Base-by-base conservation (phyloP, 495 filamentous ascomycete species). In the Patellaria atrata region DNA sequence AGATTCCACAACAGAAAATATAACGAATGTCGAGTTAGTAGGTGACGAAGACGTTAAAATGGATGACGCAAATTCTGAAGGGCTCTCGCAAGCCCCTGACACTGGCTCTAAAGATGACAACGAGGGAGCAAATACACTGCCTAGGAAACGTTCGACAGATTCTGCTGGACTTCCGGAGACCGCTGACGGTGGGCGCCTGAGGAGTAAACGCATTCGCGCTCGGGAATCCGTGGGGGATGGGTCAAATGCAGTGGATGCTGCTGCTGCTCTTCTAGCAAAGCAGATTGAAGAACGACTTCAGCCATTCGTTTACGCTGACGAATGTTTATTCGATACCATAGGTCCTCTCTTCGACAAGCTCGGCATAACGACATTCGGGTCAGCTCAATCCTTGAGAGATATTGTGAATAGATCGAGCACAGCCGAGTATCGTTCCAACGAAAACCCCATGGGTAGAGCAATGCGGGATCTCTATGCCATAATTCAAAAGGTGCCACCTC, bases 151-250 rank as follows among this genome's bases (percentile, higher is more conserved):
- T n/a, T 78, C 75, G 0, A 69, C 71, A 17, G 76, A 75, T 19
- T 57, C 61, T 17, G 74, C 73, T 8, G 74, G 72, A 0, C 52
- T 79, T 14, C 58, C 60, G 0, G 73, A 75, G 10, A 56, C 52
- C 4, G 50, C 42, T 6, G 58, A 79, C 40, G 70, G 65, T 6
- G 70, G 75, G 3, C 67, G 79, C 28, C 71, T 77, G 47, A 73
- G 83, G 47, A 91, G 82, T 58, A 86, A 87, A 49, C 69, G 86
- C 30, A 82, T 81, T 18, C 70, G 82, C 41, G 76, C 81, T 18
- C 69, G 83, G 22, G 83, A 86, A 31, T 79, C 75, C 4, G 72
- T 73, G 38, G 55, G 56, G 1, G 82, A 81, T 14, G 48, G 46
- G 7, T 49, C 57, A 13, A 51, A 51, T 23, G 54, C 52, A 12